Base-by-base conservation (phyloP, 2,329 filamentous ascomycete genomes). In the Monosporascus cannonballus region DNA sequence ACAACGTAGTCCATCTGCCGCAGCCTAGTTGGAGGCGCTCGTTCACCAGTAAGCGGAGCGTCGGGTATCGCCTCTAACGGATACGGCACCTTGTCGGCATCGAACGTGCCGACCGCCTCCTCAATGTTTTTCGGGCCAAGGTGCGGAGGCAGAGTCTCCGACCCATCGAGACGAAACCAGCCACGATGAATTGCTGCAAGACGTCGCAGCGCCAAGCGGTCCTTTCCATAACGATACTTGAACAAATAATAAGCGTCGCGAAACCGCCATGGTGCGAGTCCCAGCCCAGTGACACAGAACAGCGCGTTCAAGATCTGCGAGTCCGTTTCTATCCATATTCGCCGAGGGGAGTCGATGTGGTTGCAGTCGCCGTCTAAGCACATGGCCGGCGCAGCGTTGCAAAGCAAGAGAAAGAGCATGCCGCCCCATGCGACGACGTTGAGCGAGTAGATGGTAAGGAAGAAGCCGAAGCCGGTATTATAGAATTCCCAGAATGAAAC, bases 391-490 rank as follows among this genome's bases (percentile, higher is more conserved):
- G 82, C 75, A 52, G 79, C 89, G 62, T 90, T 89, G 73, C 85
- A 87, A 25, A 96, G 81, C 2, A 96, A 76, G 18, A 96, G 74
- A 71, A 96, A 95, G 36, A 96, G 77, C 90, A 96, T 96, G 53
- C 87, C 90, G 49, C 90, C 90, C 90, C 90, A 96, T 0, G 88
- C 91, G 9, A 96, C 82, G 20, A 96, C 80, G 58, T 93, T 92
- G 53, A 94, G 78, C 14, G 86, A 84, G 69, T 95, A 96, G 6
- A 96, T 68, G 2, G 85, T 87, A 41, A 93, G 81, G 51, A 89
- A 73, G 66, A 94, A 90, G 3, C 90, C 90, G 51, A 88, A 69
- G 0, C 87, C 87, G 0, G 89, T 95, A 38, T 80, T 73, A 61
- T 87, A 81, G 73, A 90, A 96, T 50, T 81, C 79, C 82, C 83